phyloP scores from a whole-genome alignment of 192 early-diverging fungal genomes.

The Mortierella claussenii region DNA sequence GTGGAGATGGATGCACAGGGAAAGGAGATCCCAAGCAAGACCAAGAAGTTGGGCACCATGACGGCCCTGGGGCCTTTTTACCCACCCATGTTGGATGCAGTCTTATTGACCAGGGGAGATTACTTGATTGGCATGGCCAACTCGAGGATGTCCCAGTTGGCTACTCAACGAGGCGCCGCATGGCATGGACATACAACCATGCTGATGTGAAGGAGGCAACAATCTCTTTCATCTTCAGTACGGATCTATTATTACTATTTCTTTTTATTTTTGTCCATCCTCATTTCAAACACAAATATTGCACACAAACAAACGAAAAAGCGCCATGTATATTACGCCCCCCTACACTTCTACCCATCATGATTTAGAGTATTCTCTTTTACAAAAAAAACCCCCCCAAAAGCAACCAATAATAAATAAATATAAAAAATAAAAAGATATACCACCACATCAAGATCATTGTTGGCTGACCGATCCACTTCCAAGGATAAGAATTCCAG shows the following conservation, averaged over 20 bases:
- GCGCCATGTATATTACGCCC: no score
- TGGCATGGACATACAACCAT: conserved; percentile 37
- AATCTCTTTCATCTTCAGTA: not conserved
- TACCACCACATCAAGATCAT: no score
- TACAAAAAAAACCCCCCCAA: no score
- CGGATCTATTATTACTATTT: not conserved
- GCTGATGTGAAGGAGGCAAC: conserved; percentile 29
- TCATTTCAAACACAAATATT: not conserved
- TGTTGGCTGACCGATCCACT: no score
- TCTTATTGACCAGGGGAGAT: conserved; percentile 38
- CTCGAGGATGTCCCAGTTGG: conserved; percentile 44
- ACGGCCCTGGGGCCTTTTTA: conserved; percentile 29
- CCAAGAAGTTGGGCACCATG: conserved; percentile 38
- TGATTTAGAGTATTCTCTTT: no score
- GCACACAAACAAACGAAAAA: no score
- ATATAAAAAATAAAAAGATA: no score
- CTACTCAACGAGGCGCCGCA: conserved; percentile 29
- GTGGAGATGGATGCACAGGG: conserved; percentile 15
- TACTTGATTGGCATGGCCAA: conserved; percentile 50
- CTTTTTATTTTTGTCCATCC: conserved; percentile 1
- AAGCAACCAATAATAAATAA: no score
- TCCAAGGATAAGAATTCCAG: no score
- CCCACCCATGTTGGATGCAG: conserved; percentile 51
- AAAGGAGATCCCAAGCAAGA: conserved; percentile 4
- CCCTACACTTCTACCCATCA: no score